These are phyloP conservation scores for Selaginella tamariscina DNA, from an alignment of 75 land plant genomes.

Conservation along the genomic window DNA sequence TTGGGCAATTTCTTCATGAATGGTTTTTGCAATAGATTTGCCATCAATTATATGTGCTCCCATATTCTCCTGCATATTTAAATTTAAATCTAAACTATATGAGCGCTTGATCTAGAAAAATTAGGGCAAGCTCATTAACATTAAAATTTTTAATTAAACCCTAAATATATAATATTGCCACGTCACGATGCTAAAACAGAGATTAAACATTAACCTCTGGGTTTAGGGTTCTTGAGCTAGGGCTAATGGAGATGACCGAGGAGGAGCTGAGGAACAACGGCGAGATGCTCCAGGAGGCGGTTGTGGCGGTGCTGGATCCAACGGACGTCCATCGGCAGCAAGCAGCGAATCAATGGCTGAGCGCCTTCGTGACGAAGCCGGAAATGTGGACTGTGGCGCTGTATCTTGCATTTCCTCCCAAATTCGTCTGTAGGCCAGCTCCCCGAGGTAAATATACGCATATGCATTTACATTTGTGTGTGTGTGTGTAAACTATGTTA, in stretches of 20 bases:
- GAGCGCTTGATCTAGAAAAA: neutral
- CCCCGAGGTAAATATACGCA: no score
- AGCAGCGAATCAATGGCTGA: conserved; percentile 20
- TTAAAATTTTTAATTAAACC: neutral
- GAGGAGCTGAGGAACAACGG: neutral
- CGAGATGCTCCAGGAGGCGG: neutral
- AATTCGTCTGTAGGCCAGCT: no score
- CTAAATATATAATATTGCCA: neutral
- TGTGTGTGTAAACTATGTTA: no score
- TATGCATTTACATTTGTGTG: no score
- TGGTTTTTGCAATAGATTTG: conserved; percentile 51
- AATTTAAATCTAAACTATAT: conserved; percentile 27
- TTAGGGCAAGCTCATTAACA: neutral
- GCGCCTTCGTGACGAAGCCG: conserved; percentile 13
- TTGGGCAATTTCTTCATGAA: conserved; percentile 51
- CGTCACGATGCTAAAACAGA: neutral
- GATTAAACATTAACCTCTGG: no score
- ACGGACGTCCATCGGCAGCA: conserved; percentile 3
- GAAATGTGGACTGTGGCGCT: conserved; percentile 15
- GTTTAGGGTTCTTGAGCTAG: neutral
- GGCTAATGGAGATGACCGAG: neutral
- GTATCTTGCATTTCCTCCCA: conserved; percentile 23
- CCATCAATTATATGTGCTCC: conserved; percentile 52
- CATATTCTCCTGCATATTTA: neutral
- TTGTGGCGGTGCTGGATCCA: neutral